Conservation (phyloP, 2,329 filamentous ascomycete genomes). For the Diaporthe helianthi region DNA sequence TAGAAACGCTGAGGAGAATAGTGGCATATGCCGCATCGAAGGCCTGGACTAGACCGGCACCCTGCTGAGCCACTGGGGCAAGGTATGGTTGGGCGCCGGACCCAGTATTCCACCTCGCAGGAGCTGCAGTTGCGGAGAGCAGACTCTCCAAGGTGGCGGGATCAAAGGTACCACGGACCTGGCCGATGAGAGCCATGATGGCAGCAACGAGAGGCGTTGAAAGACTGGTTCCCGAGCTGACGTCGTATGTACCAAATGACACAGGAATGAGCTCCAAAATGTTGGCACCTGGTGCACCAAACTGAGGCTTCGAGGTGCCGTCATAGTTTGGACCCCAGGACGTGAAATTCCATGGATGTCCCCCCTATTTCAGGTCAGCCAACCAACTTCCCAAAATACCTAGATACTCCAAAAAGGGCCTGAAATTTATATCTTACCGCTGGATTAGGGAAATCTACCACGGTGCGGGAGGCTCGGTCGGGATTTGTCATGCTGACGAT, state of each 20-base stretch:
- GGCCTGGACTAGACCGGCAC: not conserved
- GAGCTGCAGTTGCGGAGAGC: not conserved
- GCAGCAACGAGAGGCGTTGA: not conserved
- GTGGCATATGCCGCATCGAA: not conserved
- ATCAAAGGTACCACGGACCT: not conserved
- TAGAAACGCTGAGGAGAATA: not conserved
- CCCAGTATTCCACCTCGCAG: not conserved
- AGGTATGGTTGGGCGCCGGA: not conserved
- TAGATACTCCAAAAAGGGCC: not conserved
- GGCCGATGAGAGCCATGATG: not conserved
- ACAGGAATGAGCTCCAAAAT: not conserved
- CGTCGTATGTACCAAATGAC: not conserved
- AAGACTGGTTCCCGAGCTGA: not conserved
- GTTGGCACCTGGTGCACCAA: not conserved
- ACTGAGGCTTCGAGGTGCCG: not conserved
- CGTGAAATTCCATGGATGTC: not conserved
- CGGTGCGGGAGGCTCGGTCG: too few species aligned
- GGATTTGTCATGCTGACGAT: not conserved
- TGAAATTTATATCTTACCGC: not conserved
- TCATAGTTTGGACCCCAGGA: not conserved
- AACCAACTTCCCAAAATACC: not conserved
- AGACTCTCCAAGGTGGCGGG: not conserved
- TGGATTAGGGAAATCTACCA: not conserved
- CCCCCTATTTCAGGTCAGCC: not conserved
- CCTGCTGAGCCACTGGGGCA: not conserved